A percentile compares a stretch with the other conserved stretches of the same genome.
phyloP scores from a whole-genome alignment of 306 rosid genomes.

The Cucumis sativus region Cucumber_9930_V3 NC_026660.2:24749501-24750000 shows the following conservation, averaged over 20 bases:
- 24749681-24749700: not conserved
- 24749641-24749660: not conserved
- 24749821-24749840: not conserved
- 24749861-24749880: too few species aligned
- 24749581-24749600: not conserved
- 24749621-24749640: too few species aligned
- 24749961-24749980: not conserved
- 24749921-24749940: not conserved
- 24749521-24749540: not conserved
- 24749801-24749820: not conserved
- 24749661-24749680: not conserved
- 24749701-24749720: not conserved
- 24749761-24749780: not conserved
- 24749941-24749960: not conserved
- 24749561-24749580: not conserved
- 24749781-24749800: not conserved
- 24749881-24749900: not conserved
- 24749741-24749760: not conserved
- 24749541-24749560: not conserved
- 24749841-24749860: not conserved
- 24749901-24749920: not conserved
- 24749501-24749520: not conserved
- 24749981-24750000: not conserved
- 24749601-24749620: too few species aligned
- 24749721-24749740: not conserved